Base-by-base conservation (phyloP, 2,329 filamentous ascomycete genomes). In the Beauveria asiatica region DNA sequence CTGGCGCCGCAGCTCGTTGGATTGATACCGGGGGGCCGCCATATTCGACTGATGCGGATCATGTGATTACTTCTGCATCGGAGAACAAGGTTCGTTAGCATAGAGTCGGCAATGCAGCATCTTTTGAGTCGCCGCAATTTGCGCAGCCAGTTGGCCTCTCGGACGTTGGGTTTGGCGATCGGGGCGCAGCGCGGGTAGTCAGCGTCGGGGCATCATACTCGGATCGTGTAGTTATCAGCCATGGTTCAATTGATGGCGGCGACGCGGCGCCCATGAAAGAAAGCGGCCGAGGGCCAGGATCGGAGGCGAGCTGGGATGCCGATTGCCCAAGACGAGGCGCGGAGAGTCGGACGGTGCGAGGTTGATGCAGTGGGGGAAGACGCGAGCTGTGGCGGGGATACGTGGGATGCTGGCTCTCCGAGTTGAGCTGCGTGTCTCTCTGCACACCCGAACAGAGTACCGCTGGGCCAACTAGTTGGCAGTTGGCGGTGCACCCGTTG, bases 221-320 rank as follows among this genome's bases (percentile, higher is more conserved):
- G 71, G 70, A 69, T 72, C 70, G 73, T 68, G 70, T 70, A 72
- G 71, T 69, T 72, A 70, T 75, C 71, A 75, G 76, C 78, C 78
- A 80, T 80, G 73, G 73, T 73, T 78, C 72, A 74, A 75, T 74
- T 70, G 69, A 71, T 69, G 65, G 69, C 69, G 72, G 71, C 72
- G 72, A 70, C 67, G 61, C 68, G 69, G 70, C 72, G 72, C 75
- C 73, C 76, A 79, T 79, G 72, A 72, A 73, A 70, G 64, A 68
- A 53, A 42, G 39, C 23, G 53, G 48, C 62, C 49, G 48, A 41
- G 37, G 57, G 33, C 23, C 55, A 61, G 49, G 50, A 41, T 59
- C 51, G 61, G 83, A 88, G 70, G 77, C 88, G 65, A 78, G 79
- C 63, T 79, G 83, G 72, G 85, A 94, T 45, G 44, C 39, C 49